Evolutionary conservation across 164 flowering plant species (phyloP).

Genomic region (Tetrastigma voinierianum): DNA sequence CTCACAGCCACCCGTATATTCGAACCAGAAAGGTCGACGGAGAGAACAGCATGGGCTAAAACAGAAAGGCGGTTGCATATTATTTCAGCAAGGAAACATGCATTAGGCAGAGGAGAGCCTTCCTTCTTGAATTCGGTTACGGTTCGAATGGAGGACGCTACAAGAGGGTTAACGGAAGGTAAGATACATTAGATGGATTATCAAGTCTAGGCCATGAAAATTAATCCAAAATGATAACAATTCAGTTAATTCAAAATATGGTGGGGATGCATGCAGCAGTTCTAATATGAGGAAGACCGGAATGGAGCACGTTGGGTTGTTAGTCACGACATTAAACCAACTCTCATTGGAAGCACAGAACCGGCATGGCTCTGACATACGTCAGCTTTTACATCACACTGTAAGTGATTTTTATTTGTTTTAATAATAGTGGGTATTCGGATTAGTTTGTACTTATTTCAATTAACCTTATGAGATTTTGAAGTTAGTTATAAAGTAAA

Average conservation of each 20-base stretch:
- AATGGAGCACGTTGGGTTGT: slow-evolving; percentile 24
- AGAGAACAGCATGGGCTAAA: slow-evolving; percentile 79
- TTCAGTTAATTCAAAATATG: too few relatives aligned
- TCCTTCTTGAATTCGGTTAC: slow-evolving; percentile 40
- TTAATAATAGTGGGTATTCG: too few relatives aligned
- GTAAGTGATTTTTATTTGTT: too few relatives aligned
- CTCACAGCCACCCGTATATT: slow-evolving; percentile 66
- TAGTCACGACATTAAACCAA: slow-evolving; percentile 39
- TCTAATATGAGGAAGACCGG: slow-evolving; percentile 20
- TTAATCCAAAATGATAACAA: too few relatives aligned
- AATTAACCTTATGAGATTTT: too few relatives aligned
- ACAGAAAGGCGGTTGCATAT: slow-evolving; percentile 43
- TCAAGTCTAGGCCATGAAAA: too few relatives aligned
- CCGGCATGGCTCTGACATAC: slow-evolving; percentile 48
- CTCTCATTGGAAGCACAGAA: slow-evolving; percentile 37
- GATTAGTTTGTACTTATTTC: too few relatives aligned
- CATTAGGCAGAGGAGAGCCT: slow-evolving; percentile 25
- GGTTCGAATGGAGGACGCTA: neutral
- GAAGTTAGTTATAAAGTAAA: too few relatives aligned
- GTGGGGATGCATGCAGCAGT: too few relatives aligned
- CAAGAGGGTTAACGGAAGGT: slow-evolving; percentile 16
- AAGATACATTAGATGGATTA: neutral
- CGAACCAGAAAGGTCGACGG: slow-evolving; percentile 54
- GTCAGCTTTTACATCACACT: too few relatives aligned
- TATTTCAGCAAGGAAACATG: slow-evolving; percentile 22